phyloP scores from a whole-genome alignment of 106 monocot genomes.

The Vanilla planifolia region DNA sequence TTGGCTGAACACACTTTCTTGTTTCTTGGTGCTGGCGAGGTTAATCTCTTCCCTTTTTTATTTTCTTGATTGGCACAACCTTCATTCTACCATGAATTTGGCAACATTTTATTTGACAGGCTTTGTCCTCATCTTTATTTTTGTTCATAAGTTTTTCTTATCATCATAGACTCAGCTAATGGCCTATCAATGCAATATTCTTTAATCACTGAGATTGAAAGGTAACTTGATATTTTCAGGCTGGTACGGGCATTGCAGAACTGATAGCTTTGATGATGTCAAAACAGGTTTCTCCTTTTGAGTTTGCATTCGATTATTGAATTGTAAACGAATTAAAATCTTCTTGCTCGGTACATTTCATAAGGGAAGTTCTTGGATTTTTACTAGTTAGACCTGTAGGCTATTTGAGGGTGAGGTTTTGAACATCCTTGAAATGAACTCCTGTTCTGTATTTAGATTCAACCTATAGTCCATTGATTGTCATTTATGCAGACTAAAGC shows the following conservation, averaged over 20 bases:
- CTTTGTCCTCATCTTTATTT: background rate
- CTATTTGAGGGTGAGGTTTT: no score
- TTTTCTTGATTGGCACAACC: background rate
- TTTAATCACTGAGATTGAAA: no score
- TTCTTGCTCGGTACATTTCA: background rate
- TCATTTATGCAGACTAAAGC: conserved; percentile 35
- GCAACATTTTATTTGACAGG: background rate
- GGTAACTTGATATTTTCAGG: no score
- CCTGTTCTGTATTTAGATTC: no score
- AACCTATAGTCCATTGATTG: background rate
- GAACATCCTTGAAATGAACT: no score
- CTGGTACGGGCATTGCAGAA: conserved; percentile 84
- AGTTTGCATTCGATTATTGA: background rate
- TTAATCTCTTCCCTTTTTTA: background rate
- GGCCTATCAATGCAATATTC: no score
- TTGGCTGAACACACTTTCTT: conserved; percentile 25
- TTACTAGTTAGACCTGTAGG: no score
- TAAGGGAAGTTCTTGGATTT: no score
- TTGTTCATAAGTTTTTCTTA: no score
- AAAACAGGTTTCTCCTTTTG: conserved; percentile 54
- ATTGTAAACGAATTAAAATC: no score
- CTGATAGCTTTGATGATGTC: conserved; percentile 86
- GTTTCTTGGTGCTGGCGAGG: conserved; percentile 31
- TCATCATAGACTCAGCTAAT: no score
- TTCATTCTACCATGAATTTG: background rate